Conservation (phyloP, 2,329 filamentous ascomycete genomes). For the Lasiodiplodia sp. region DNA sequence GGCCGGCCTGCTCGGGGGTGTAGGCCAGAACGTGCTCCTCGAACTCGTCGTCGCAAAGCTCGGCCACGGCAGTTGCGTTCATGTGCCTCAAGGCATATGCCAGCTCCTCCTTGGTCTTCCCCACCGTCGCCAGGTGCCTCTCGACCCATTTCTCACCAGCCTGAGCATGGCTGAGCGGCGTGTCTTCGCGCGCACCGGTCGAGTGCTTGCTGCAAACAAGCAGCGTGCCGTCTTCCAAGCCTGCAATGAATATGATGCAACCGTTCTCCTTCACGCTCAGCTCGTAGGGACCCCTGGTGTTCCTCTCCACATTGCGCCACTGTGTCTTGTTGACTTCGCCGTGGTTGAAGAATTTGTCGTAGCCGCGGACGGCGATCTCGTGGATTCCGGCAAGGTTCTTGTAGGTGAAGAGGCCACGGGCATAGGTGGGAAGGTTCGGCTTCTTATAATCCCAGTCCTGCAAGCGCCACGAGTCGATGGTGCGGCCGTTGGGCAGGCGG, state of each 20-base stretch:
- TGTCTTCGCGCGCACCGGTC: conserved; percentile 78
- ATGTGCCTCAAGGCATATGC: conserved; percentile 76
- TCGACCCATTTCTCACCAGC: conserved; percentile 85
- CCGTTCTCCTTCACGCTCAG: conserved; percentile 97
- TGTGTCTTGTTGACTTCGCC: conserved; percentile 81
- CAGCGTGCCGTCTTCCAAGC: conserved; percentile 85
- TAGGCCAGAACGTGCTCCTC: conserved; percentile 98
- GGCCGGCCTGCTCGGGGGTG: conserved; percentile 78
- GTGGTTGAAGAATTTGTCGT: conserved; percentile 99
- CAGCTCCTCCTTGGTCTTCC: conserved; percentile 80
- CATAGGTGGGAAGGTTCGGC: conserved; percentile 83
- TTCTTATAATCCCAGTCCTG: conserved; percentile 97
- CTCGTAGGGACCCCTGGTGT: conserved; percentile 89
- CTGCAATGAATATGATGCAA: conserved; percentile 98
- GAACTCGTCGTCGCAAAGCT: conserved; percentile 94
- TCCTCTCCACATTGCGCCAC: conserved; percentile 78
- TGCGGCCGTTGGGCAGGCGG: conserved; percentile 68
- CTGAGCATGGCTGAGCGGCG: conserved; percentile 78
- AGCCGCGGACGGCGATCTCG: conserved; percentile 87
- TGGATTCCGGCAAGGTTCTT: conserved; percentile 67
- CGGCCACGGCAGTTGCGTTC: conserved; percentile 93
- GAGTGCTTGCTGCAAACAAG: conserved; percentile 99
- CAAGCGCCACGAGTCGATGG: conserved; percentile 90
- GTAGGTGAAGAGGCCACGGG: conserved; percentile 92
- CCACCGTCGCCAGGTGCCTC: conserved; percentile 76